Conservation (phyloP, 2,329 filamentous ascomycete species). For the Tympanopsis confertula region DNA sequence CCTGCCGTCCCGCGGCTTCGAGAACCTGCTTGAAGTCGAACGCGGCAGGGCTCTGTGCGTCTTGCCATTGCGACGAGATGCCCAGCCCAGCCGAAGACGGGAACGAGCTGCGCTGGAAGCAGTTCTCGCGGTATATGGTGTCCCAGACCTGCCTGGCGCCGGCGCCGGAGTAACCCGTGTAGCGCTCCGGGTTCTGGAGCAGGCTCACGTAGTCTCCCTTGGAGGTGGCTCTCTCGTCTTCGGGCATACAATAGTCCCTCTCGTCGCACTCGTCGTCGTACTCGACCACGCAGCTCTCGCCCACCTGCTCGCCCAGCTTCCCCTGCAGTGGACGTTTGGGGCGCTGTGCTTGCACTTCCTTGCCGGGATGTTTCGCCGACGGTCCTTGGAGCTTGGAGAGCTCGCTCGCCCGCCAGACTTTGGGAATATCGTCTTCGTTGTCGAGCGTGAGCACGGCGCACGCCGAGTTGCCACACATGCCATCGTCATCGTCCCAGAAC, state of each 20-base stretch:
- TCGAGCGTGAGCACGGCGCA: conserved; percentile 93
- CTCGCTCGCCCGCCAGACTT: conserved; percentile 83
- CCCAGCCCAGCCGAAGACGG: conserved; percentile 45
- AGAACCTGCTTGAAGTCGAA: conserved; percentile 51
- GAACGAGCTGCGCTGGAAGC: conserved; percentile 65
- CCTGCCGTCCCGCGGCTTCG: conserved; percentile 44
- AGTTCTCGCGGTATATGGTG: conserved; percentile 93
- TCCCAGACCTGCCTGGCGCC: conserved; percentile 89
- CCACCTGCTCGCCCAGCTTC: conserved; percentile 71
- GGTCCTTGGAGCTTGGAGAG: conserved; percentile 86
- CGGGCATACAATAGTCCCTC: conserved; percentile 88
- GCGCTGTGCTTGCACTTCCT: conserved; percentile 58
- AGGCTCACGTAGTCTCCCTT: conserved; percentile 97
- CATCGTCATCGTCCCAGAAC: conserved; percentile 88
- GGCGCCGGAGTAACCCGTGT: conserved; percentile 82
- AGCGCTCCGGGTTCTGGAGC: conserved; percentile 84
- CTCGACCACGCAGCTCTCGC: conserved; percentile 92
- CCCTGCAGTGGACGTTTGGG: conserved; percentile 69
- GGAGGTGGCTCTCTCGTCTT: conserved; percentile 74
- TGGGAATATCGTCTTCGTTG: conserved; percentile 85
- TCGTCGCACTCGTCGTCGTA: conserved; percentile 96
- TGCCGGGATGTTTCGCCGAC: conserved; percentile 74
- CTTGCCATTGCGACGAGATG: conserved; percentile 25
- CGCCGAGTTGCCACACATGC: conserved; percentile 92
- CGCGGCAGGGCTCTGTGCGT: conserved; percentile 30